A percentile compares a stretch with the other conserved stretches of the same genome.
Evolutionary conservation across 805 yeast species (phyloP).

Genomic region (Metschnikowia kofuensis): DNA sequence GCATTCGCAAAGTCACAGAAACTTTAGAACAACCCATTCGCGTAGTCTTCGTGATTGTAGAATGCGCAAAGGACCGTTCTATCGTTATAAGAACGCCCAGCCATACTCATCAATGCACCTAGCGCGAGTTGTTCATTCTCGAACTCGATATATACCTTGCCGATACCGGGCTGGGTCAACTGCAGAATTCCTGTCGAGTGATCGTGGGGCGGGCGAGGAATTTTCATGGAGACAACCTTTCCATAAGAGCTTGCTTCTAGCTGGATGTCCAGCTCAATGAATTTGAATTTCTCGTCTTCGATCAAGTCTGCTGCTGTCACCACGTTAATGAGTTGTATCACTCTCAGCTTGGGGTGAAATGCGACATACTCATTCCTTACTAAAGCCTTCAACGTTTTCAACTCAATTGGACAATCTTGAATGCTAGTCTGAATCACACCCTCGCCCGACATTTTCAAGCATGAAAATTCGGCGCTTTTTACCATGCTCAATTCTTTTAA

Average conservation of each 20-base stretch:
- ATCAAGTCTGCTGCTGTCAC: constrained; percentile 62
- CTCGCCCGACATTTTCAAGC: constrained; percentile 22
- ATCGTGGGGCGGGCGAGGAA: constrained; percentile 61
- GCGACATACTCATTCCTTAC: constrained; percentile 36
- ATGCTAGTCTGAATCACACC: constrained; percentile 26
- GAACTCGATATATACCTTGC: constrained; percentile 71
- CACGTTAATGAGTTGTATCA: constrained; percentile 64
- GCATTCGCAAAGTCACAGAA: constrained; percentile 10
- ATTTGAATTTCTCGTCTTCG: constrained; percentile 46
- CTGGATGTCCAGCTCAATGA: constrained; percentile 50
- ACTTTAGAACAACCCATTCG: constrained; percentile 30
- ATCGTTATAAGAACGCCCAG: constrained; percentile 67
- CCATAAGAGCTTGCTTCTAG: constrained; percentile 52
- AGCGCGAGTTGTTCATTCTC: constrained; percentile 47
- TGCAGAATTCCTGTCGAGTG: constrained; percentile 40
- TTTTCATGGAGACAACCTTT: constrained; percentile 47
- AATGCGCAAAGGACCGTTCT: constrained; percentile 66
- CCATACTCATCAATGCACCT: constrained; percentile 54
- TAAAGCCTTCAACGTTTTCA: constrained; percentile 35
- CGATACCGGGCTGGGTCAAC: constrained; percentile 54
- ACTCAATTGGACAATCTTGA: constrained; percentile 36
- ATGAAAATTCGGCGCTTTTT: constrained; percentile 30
- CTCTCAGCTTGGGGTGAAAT: constrained; percentile 43
- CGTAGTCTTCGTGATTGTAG: constrained; percentile 58
- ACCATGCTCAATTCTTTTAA: constrained; percentile 17